Base-by-base conservation (phyloP, 495 filamentous ascomycete species). In the Lasiosphaeris hirsuta region DNA sequence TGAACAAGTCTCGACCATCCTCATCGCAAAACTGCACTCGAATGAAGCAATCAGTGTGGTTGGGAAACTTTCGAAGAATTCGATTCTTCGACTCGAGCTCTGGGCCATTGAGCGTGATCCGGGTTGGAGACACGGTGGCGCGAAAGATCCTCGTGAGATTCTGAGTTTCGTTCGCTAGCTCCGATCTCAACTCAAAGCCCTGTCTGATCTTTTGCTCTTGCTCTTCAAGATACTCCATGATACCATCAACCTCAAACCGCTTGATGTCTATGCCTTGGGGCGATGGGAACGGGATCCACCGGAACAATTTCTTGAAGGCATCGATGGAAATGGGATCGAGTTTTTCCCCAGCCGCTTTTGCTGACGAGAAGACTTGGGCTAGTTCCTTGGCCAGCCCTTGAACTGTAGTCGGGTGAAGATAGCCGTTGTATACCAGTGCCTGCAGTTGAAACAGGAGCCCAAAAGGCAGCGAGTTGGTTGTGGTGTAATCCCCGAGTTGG, bases 51-150 rank as follows among this genome's bases (percentile, higher is more conserved):
- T 87, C 81, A 3, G 74, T 77, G 56, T 86, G 77, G 1, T 81
- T 63, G 1, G 81, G 72, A 57, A 86, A 95, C 51, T 84, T 86
- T 34, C 90, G 80, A 4, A 95, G 72, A 2, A 93, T 82, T 10
- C 90, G 79, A 64, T 95, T 95, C 61, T 79, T 84, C 3, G 78
- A 74, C 70, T 92, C 90, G 1, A 80, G 68, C 38, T 85, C 83
- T 1, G 90, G 90, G 0, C 90, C 90, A 30, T 81, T 78, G 13
- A 92, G 75, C n/a, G 76, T 82, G 38, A 84, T 79, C 1, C 84
- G 80, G n/a, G 81, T 74, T 0, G 90, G 90, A 0, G 87, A 89
- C 30, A 92, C 80, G n/a, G 72, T 74, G 8, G 78, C 83, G 30
- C 83, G 81, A 52, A 86, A 81, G 37, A 91, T 76, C 46, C 75